phyloP scores from a whole-genome alignment of 2,329 filamentous ascomycete genomes.

The Ophiostoma novo-ulmi region DNA sequence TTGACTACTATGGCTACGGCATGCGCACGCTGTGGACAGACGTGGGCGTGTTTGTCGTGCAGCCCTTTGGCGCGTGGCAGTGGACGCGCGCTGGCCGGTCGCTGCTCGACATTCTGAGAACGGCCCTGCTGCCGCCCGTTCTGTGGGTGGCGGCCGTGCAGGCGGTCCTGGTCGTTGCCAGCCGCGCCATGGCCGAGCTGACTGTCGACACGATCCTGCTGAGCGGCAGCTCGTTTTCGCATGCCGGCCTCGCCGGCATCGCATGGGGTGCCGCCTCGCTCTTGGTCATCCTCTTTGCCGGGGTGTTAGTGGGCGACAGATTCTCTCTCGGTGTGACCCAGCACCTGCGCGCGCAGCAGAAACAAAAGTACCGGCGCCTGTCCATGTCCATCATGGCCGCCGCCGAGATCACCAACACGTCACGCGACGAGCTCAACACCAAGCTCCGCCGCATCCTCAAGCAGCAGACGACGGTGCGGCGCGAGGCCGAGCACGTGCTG shows the following conservation, averaged over 20 bases:
- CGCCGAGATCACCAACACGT: neutral
- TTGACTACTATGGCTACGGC: conserved; percentile 27
- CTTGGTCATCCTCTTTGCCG: conserved; percentile 29
- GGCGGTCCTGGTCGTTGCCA: conserved; percentile 10
- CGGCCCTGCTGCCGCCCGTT: conserved; percentile 26
- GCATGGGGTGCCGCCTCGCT: conserved; percentile 14
- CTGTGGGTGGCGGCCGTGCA: conserved; percentile 20
- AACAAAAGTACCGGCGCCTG: conserved; percentile 26
- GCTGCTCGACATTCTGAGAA: conserved; percentile 28
- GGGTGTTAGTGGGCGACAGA: conserved; percentile 30
- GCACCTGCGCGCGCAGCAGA: conserved; percentile 23
- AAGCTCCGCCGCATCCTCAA: neutral
- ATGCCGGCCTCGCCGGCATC: neutral
- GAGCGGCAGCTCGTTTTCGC: neutral
- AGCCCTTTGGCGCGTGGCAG: conserved; percentile 28
- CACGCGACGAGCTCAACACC: conserved; percentile 8
- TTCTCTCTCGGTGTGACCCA: conserved; percentile 32
- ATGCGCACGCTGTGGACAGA: conserved; percentile 33
- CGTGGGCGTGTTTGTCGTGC: conserved; percentile 29
- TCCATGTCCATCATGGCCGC: neutral
- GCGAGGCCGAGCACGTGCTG: conserved; percentile 36
- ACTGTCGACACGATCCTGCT: neutral
- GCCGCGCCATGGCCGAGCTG: conserved; percentile 16
- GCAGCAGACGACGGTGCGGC: conserved; percentile 17
- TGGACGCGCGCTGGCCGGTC: conserved; percentile 31